A percentile compares a stretch with the other conserved stretches of the same genome.
phyloP scores from a whole-genome alignment of 805 yeast genomes.

The Ogataea zsoltii region DNA sequence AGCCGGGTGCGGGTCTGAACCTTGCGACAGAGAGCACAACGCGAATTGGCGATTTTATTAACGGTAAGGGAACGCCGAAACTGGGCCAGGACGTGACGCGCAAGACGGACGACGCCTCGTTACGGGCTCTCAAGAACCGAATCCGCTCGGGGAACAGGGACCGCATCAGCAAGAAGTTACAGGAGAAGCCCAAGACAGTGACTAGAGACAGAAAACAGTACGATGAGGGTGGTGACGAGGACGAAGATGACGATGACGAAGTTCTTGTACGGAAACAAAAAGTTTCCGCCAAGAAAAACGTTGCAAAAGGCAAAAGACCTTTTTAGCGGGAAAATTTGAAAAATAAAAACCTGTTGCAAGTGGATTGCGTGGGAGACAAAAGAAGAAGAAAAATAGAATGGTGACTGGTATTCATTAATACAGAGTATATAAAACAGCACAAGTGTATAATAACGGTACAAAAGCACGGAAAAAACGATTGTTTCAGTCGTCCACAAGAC shows the following conservation, averaged over 20 bases:
- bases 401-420: no score
- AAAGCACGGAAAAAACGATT: neutral
- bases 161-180: conserved; percentile 7
- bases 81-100: conserved; percentile 9
- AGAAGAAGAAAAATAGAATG: no score
- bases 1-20: conserved; percentile 33
- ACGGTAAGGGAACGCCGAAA: conserved; percentile 15
- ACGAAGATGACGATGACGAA: conserved; percentile 26
- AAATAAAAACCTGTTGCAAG: no score
- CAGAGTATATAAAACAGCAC: neutral
- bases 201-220: no score
- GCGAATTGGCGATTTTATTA: conserved; percentile 24
- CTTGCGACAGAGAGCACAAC: conserved; percentile 2
- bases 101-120: conserved; percentile 17
- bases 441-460: neutral
- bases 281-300: neutral
- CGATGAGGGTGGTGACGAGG: conserved; percentile 6
- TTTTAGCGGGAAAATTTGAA: no score
- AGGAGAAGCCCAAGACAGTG: no score
- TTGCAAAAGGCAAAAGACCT: conserved; percentile 22
- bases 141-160: conserved; percentile 27
- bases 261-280: conserved; percentile 20
- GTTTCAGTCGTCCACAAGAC: conserved; percentile 10
- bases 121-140: conserved; percentile 31
- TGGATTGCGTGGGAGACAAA: no score